phyloP scores from a whole-genome alignment of 257 asterid species.

The Solanum appendiculatum region DNA sequence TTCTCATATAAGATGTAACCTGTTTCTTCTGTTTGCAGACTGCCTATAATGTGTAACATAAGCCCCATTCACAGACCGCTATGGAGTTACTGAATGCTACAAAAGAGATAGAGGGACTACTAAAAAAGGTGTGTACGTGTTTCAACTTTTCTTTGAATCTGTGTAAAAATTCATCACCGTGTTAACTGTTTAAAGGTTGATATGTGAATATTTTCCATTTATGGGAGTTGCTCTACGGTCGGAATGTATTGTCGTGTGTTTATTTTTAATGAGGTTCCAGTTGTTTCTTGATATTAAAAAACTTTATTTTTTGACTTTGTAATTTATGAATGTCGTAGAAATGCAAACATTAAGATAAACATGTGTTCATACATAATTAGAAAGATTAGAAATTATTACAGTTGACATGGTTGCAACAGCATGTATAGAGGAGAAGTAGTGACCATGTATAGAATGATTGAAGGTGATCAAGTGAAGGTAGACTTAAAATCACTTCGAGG shows the following conservation, averaged over 20 bases:
- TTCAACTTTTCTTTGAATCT: not conserved
- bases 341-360: not conserved
- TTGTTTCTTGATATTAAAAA: too few relatives aligned
- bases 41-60: slow-evolving; percentile 50
- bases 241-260: too few relatives aligned
- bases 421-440: not conserved
- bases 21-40: slow-evolving; percentile 29
- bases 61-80: slow-evolving; percentile 76
- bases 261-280: too few relatives aligned
- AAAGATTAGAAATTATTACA: not conserved
- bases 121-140: slow-evolving; percentile 46
- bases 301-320: too few relatives aligned
- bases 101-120: slow-evolving; percentile 53
- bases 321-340: not conserved
- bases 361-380: not conserved
- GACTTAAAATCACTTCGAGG: not conserved
- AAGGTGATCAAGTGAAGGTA: not conserved
- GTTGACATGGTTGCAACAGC: not conserved
- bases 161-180: not conserved
- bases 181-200: not conserved
- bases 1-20: not conserved
- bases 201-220: not conserved
- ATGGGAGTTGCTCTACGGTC: too few relatives aligned
- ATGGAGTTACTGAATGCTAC: slow-evolving; percentile 68
- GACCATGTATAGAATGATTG: not conserved